A percentile compares a stretch with the other conserved stretches of the same genome.
These are phyloP conservation scores for Chytriomyces sp. DNA, from an alignment of 192 early-diverging fungal species.

Conservation along the genomic window DNA sequence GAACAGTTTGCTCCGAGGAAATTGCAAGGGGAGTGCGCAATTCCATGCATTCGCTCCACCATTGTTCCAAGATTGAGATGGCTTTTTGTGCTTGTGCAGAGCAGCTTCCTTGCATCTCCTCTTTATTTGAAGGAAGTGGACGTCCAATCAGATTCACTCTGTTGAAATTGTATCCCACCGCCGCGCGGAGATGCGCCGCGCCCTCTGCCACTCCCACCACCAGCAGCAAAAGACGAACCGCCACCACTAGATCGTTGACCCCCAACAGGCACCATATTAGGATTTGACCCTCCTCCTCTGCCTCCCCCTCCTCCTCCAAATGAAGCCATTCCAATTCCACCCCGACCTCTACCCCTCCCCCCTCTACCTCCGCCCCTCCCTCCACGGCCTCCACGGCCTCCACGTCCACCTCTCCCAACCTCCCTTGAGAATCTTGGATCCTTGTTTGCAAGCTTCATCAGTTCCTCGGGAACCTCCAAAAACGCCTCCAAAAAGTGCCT, in stretches of 20 bases:
- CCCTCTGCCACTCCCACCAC: constrained; percentile 26
- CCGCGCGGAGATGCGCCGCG: constrained; percentile 18
- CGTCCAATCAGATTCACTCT: constrained; percentile 24
- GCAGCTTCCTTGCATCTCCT: neutral
- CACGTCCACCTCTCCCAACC: constrained; percentile 51
- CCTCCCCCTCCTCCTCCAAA: constrained; percentile 42
- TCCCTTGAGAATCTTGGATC: constrained; percentile 68
- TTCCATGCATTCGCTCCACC: neutral
- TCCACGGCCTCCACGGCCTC: constrained; percentile 53
- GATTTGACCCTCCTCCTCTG: constrained; percentile 40
- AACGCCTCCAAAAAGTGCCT: constrained; percentile 77
- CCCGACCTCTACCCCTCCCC: constrained; percentile 40
- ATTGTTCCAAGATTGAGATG: neutral
- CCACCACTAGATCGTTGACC: constrained; percentile 1
- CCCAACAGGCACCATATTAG: constrained; percentile 43
- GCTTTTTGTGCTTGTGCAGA: neutral
- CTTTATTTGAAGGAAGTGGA: constrained; percentile 21
- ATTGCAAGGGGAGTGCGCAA: no score
- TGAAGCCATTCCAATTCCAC: constrained; percentile 31
- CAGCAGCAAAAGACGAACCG: neutral
- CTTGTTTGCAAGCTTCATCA: constrained; percentile 85
- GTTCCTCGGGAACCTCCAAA: constrained; percentile 76
- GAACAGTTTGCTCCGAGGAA: no score
- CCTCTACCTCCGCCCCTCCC: constrained; percentile 57
- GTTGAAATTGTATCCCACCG: constrained; percentile 31